Conservation (phyloP, 768 basidiomycete species). For the Boletus subcaerulescens region DNA sequence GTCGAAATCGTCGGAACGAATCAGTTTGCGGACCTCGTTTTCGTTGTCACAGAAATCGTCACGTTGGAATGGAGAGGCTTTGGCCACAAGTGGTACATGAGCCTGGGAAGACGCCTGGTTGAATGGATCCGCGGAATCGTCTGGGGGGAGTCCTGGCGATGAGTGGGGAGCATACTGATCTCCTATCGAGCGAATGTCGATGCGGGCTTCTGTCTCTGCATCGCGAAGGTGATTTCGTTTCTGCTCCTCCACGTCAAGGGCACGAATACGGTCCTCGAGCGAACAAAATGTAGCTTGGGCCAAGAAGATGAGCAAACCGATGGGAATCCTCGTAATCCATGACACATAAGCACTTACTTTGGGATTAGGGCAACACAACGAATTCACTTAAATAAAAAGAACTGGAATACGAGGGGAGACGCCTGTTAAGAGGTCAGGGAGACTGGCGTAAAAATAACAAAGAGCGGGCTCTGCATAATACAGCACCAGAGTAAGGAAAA, state of each 20-base stretch:
- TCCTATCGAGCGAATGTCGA: constrained; percentile 49
- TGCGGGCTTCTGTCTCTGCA: constrained; percentile 68
- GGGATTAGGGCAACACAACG: no score
- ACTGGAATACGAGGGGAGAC: no score
- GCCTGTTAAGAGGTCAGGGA: no score
- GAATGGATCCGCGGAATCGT: constrained; percentile 49
- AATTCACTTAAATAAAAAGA: no score
- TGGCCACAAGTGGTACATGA: constrained; percentile 24
- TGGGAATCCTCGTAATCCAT: no score
- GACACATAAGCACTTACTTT: no score
- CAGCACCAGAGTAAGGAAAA: no score
- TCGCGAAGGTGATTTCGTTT: constrained; percentile 77
- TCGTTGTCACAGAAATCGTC: constrained; percentile 71
- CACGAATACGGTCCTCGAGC: constrained; percentile 86
- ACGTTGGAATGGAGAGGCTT: constrained; percentile 80
- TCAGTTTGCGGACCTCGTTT: constrained; percentile 70
- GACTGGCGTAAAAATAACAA: no score
- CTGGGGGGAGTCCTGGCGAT: constrained; percentile 42
- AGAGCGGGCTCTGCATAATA: no score
- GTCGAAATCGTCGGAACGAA: constrained; percentile 77
- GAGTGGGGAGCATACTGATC: constrained; percentile 83
- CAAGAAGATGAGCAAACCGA: constrained; percentile 47
- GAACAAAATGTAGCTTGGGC: constrained; percentile 82
- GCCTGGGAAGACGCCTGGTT: constrained; percentile 52
- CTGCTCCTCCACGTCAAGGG: constrained; percentile 81